Evolutionary conservation across 352 stramenopile species (phyloP), one percentile per base, ranked within the genome.

Genomic region (Saprolegnia diclina): DNA sequence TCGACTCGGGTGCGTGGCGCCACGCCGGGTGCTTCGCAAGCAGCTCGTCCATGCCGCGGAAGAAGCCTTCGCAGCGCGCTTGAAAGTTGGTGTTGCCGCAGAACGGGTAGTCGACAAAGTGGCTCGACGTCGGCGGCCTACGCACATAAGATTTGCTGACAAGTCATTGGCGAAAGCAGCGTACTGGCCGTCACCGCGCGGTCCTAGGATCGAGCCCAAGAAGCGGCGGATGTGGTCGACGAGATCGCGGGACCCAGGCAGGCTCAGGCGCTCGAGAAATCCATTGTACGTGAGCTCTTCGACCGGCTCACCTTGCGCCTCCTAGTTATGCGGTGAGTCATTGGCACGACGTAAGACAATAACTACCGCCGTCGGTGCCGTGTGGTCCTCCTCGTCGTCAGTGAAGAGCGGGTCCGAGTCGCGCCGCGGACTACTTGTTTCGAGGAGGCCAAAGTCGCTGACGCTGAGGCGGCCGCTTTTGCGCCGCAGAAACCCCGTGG

Each of bases 41-140:
- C 37, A 79, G 72, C 5, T 89, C 84, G 32, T 89, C 79, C 72
- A 91, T 91, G 59, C 65, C 78, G 45, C 85, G 73, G 64, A 94
- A 92, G 70, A 94, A 94, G 37, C 77, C 76, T 19, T 81, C 74
- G 59, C 81, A 91, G 18, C 86, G 84, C 16, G 77, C 77, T 37
- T 72, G 75, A 35, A 94, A 87, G 45, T 92, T 79, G 46, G 92
- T 82, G 0, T 72, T 77, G 26, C 86, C 86, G 56, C 90, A 92
- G 46, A 92, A 94, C 24, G 88, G 77, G 63, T 92, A 94, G 45
- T 91, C 83, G 3, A 87, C 79, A 44, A 90, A 90, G 53, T 94
- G 84, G 0, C 78, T 79, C 24, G 79, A 77, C 6, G 83, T 80
- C 3, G 86, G 86, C 4, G 83, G 81, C 35, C 75, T 81, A 18